Conservation (phyloP, 2,329 filamentous ascomycete species). For the Zasmidium angulare region DNA sequence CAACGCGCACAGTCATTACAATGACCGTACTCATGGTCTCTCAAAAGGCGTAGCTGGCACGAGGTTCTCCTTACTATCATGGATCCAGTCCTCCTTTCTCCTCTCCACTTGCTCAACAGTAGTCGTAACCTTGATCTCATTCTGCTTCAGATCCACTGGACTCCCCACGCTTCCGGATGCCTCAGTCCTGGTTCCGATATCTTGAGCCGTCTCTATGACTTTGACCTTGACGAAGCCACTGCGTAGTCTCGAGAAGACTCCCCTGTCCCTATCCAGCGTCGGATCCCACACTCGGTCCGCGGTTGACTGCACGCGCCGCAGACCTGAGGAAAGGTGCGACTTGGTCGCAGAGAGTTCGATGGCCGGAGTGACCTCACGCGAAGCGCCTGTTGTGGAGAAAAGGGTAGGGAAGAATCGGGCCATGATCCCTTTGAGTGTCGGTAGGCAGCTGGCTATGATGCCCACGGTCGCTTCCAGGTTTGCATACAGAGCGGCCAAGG, state of each 20-base stretch:
- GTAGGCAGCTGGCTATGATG: constrained; percentile 3
- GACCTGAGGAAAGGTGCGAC: not conserved
- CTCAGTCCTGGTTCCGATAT: not conserved
- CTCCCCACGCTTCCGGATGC: not conserved
- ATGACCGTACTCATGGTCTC: not conserved
- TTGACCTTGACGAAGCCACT: not conserved
- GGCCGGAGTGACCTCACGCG: not conserved
- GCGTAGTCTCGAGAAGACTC: not conserved
- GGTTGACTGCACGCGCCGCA: not conserved
- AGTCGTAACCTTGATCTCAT: constrained; percentile 3
- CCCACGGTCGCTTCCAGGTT: constrained; percentile 4
- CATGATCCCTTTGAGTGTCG: constrained; percentile 2
- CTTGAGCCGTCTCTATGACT: not conserved
- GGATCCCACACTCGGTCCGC: not conserved
- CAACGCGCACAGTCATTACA: too few species aligned
- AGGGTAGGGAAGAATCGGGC: constrained; percentile 1
- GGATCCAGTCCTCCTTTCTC: not conserved
- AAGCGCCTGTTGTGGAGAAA: constrained; percentile 1
- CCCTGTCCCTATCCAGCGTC: not conserved
- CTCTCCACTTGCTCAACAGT: constrained; percentile 7
- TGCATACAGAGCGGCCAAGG: constrained; percentile 28
- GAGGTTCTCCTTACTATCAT: constrained; percentile 4
- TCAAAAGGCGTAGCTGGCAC: constrained; percentile 2
- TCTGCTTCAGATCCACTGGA: not conserved
- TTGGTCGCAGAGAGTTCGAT: not conserved